Evolutionary conservation across 495 filamentous ascomycete species (phyloP).

Genomic region (Lentithecium fluviatile): DNA sequence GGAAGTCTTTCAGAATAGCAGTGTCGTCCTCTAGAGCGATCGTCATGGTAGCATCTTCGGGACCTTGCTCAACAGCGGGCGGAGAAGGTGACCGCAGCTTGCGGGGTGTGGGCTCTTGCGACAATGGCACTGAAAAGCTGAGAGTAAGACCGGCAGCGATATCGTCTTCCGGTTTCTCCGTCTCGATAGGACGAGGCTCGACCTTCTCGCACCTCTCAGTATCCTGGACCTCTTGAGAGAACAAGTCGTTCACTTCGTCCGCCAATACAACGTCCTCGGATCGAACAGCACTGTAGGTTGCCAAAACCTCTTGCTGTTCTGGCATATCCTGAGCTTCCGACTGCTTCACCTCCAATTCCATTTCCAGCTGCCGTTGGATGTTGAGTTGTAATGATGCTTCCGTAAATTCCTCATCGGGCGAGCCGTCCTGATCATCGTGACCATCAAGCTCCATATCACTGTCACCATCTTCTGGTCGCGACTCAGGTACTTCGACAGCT

Average conservation of each 20-base stretch:
- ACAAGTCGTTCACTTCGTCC: constrained; percentile 3
- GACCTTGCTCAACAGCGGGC: constrained; percentile 1
- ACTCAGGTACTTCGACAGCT: too few species aligned
- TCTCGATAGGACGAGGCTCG: neutral
- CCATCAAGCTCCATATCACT: neutral
- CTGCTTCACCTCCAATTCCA: neutral
- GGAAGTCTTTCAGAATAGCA: constrained; percentile 59
- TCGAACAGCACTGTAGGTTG: neutral
- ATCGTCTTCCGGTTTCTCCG: constrained; percentile 2
- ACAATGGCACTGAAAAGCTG: neutral
- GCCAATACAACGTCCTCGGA: neutral
- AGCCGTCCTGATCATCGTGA: neutral
- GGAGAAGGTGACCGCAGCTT: constrained; percentile 18
- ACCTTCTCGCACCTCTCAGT: neutral
- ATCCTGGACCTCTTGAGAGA: neutral
- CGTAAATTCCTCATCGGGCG: neutral
- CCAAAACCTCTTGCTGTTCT: neutral
- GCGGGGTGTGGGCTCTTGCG: neutral
- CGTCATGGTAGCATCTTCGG: constrained; percentile 25
- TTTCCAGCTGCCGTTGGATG: neutral
- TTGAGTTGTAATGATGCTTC: neutral
- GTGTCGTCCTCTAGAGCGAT: constrained; percentile 54
- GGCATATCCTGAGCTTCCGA: neutral
- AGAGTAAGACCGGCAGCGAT: constrained; percentile 33
- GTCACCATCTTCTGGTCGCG: neutral